Evolutionary conservation across 2,329 filamentous ascomycete genomes (phyloP), one percentile per base, ranked within the genome.

Genomic region (Cladophialophora carrionii): DNA sequence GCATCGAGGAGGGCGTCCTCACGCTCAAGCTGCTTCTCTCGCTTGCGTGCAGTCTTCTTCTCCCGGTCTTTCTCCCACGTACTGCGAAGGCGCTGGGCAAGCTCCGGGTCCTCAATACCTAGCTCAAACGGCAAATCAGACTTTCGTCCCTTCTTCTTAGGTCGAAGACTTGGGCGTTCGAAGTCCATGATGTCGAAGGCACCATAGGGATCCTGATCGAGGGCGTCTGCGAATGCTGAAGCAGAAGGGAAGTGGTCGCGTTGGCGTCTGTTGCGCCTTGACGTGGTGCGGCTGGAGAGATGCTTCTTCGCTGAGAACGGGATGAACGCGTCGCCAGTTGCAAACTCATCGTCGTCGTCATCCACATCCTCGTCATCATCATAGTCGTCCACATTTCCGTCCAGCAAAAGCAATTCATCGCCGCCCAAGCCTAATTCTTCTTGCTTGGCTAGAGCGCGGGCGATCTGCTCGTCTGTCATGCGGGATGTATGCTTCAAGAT

Each of bases 111-210:
- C 32, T 68, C 66, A 26, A 62, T 32, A 0, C 84, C 85, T 8
- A 89, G 75, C 24, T 85, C 80, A 61, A 87, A 79, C 4, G 81
- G 79, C 53, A 83, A 76, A 59, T 83, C 80, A 53, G 80, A 82
- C 67, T 85, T 84, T 14, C 83, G 81, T 51, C 86, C 87, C 75
- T 90, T 91, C 69, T 84, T 80, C 72, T 86, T 88, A 67, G 83
- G 86, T 62, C 82, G 84, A 5, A 92, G 76, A 60, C 87, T 91
- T 1, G 88, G 87, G 29, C 88, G 83, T 17, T 90, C 85, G 78
- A 90, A 91, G 72, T 96, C 91, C 88, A 95, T 94, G 52, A 96
- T 81, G 73, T 96, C 92, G 68, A 96, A 88, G 8, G 87, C 90
- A 66, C 89, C 87, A 66, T 87, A 85, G 1, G 85, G 83, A 69